These are phyloP conservation scores for Naganishia vaughanmartiniae DNA, from an alignment of 768 basidiomycete genomes.

Conservation along the genomic window DNA sequence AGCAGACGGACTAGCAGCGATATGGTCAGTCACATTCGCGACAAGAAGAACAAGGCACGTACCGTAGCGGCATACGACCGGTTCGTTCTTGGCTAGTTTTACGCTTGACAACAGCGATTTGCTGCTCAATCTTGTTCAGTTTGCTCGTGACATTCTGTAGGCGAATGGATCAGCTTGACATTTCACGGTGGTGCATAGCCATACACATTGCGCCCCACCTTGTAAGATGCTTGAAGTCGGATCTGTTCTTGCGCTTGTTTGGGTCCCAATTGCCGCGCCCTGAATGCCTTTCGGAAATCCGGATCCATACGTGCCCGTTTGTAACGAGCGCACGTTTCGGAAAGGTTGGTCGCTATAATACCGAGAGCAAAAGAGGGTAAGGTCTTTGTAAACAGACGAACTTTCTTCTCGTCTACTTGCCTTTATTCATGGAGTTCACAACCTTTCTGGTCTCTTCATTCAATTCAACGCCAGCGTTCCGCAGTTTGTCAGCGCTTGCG, in stretches of 20 bases:
- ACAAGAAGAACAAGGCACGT: constrained; percentile 37
- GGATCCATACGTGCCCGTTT: constrained; percentile 64
- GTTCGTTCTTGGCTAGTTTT: constrained; percentile 63
- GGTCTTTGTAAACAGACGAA: neutral
- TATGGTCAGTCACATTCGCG: neutral
- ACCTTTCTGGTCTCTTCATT: constrained; percentile 52
- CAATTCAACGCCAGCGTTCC: constrained; percentile 59
- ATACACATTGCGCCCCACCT: constrained; percentile 57
- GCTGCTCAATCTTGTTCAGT: constrained; percentile 74
- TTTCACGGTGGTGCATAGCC: neutral
- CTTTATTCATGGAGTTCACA: constrained; percentile 46
- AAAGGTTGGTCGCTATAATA: constrained; percentile 58
- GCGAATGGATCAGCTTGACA: constrained; percentile 24
- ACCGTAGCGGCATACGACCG: constrained; percentile 67
- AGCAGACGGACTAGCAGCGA: constrained; percentile 54
- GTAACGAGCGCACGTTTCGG: constrained; percentile 67
- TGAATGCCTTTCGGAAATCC: constrained; percentile 72
- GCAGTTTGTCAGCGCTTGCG: constrained; percentile 4
- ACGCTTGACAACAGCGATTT: constrained; percentile 68
- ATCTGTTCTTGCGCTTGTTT: constrained; percentile 80
- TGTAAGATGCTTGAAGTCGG: constrained; percentile 67
- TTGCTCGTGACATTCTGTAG: constrained; percentile 67
- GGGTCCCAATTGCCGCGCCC: constrained; percentile 74
- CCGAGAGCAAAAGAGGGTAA: constrained; percentile 14
- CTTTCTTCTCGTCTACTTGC: constrained; percentile 34